phyloP scores from a whole-genome alignment of 257 asterid species.

The Lycium ferocissimum region DNA sequence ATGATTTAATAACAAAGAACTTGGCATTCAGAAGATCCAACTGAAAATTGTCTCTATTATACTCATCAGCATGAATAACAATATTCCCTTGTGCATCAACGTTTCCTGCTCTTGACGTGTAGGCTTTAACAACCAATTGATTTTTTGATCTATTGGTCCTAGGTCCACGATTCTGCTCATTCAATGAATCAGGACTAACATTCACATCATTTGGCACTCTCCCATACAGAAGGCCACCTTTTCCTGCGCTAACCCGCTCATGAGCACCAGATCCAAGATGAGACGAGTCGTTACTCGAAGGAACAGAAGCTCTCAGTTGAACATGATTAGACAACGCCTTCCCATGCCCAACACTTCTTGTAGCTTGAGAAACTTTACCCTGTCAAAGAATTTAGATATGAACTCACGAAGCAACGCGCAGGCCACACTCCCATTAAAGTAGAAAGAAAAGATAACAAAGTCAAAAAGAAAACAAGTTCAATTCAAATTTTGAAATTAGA shows the following conservation, averaged over 20 bases:
- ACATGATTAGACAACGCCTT: conserved; percentile 49
- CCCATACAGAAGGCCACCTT: conserved; percentile 46
- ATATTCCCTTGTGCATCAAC: conserved; percentile 77
- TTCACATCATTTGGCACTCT: conserved; percentile 48
- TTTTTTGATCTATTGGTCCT: conserved; percentile 50
- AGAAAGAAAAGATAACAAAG: conserved; percentile 17
- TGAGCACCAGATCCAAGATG: conserved; percentile 46
- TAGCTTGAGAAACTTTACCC: conserved; percentile 58
- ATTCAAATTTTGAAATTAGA: background rate
- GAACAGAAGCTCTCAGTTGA: conserved; percentile 53
- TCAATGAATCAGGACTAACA: conserved; percentile 43
- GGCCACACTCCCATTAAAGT: background rate
- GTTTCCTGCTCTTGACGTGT: conserved; percentile 69
- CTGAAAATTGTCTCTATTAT: conserved; percentile 60
- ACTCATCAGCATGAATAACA: conserved; percentile 57
- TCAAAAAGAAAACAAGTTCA: background rate
- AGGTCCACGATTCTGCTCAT: conserved; percentile 53
- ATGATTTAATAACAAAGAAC: conserved; percentile 90
- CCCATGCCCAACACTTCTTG: conserved; percentile 51
- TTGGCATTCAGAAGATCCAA: conserved; percentile 61
- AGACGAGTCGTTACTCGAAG: conserved; percentile 53
- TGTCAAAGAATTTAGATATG: conserved; percentile 32
- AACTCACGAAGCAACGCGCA: background rate
- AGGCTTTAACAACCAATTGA: conserved; percentile 68
- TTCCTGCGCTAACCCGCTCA: conserved; percentile 47